Base-by-base conservation (phyloP, 768 basidiomycete species). In the Kwoniella newhampshirensis region DNA sequence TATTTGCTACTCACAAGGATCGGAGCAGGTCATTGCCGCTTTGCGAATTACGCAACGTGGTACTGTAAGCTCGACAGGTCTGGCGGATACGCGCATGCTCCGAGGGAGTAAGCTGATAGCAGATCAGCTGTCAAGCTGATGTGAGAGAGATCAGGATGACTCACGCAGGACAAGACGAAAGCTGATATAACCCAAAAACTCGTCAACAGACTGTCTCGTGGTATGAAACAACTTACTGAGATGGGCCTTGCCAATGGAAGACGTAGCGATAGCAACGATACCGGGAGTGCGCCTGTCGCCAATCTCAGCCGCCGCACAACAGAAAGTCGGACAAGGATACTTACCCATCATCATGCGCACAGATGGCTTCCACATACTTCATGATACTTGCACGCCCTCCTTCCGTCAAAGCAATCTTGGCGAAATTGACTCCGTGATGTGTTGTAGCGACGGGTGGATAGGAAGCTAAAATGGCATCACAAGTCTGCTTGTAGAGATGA, bases 11-110 rank as follows among this genome's bases (percentile, higher is more conserved):
- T 60, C 32, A 71, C 73, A 75, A 65, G 15, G 64, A 58, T 42
- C 73, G 67, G 9, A 75, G 67, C 7, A 70, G 59, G 28, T 75
- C 71, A 49, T 75, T 75, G 6, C 73, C 73, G 51, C 64, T 69
- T 46, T 75, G 73, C 11, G 71, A 71, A 42, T 68, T 70, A 25
- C 73, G 57, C 20, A 75, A 48, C 11, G 73, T 73, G 2, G 71
- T 71, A 27, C 66, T 69, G 54, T 51, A 69, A 13, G 46, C 48
- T 39, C 67, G 62, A 51, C 71, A 73, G 2, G 66, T 62, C 30
- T 65, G 59, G 12, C 68, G 61, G 45, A 75, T 52, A 18, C 66
- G 63, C n/a, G 51, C 55, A 25, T 64, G 63, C 47, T 75, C 73
- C 6, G 54, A 25, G 3, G 60, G 57, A 4, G 53, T 60, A 21